Evolutionary conservation across 768 basidiomycete species (phyloP), one percentile per base, ranked within the genome.

Genomic region (Mycena indigotica): DNA sequence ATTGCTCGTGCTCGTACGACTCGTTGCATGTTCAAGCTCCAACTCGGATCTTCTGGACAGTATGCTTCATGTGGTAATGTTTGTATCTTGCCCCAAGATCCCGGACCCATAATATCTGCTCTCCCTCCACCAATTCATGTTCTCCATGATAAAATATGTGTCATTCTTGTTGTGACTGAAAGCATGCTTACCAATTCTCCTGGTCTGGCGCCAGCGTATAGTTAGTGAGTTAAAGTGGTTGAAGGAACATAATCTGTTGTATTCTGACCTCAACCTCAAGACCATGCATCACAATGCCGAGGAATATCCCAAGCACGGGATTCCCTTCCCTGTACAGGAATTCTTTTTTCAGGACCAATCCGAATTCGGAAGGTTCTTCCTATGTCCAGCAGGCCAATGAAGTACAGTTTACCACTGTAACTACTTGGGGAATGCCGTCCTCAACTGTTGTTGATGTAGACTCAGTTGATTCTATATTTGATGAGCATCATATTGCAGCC

Each of bases 221-320:
- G 19, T 55, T 17, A 1, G 5, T 6, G 61, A 53, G 15, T 38
- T 63, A 3, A 3, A n/a, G 1, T 64, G 65, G 65, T 32, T 66
- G 8, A 61, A 64, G 29, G 15, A 17, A 3, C 39, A 66, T 24
- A 66, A 66, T 62, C 63, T 40, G 0, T 35, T 61, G 2, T 62
- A 59, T 38, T 21, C 2, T 0, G 60, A 67, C 38, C 40, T 64
- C 6, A 55, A 63, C 40, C 8, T 26, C 4, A 35, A 3, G 2
- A 52, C 40, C 0, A 32, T 67, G 2, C 35, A 38, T 0, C 38
- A 64, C 17, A 62, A 67, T 48, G 54, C 63, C 17, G n/a, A n/a
- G n/a, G n/a, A n/a, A n/a, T 30, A 21, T 3, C n/a, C n/a, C n/a
- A 45, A 50, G 48, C 48, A 53, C 4, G 23, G 12, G 21, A 26